Conservation (phyloP, 306 rosid genomes). For the Glycyrrhiza uralensis region DNA sequence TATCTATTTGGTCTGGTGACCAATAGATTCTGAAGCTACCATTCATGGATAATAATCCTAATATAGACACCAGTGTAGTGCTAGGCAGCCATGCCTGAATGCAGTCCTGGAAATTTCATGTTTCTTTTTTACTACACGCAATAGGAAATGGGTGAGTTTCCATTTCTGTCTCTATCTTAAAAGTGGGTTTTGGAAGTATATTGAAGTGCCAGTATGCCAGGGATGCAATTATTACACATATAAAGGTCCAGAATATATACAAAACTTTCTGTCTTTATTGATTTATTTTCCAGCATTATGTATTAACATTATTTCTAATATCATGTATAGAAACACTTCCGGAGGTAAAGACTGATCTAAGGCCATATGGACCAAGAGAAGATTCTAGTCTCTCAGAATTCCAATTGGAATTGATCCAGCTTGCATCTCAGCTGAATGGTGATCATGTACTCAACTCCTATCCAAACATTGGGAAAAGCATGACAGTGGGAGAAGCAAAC, state of each 20-base stretch:
- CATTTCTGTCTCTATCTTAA: constrained; percentile 20
- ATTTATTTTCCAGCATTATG: neutral
- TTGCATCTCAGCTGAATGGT: constrained; percentile 93
- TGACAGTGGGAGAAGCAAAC: constrained; percentile 87
- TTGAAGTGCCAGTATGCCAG: constrained; percentile 5
- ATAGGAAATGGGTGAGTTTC: constrained; percentile 23
- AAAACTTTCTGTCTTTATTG: neutral
- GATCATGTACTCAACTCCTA: constrained; percentile 72
- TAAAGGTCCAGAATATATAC: constrained; percentile 10
- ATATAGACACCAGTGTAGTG: neutral
- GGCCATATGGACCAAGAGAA: constrained; percentile 74
- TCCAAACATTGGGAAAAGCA: constrained; percentile 67
- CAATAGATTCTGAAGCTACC: neutral
- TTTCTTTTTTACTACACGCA: neutral
- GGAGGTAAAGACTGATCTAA: constrained; percentile 53
- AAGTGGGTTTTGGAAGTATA: constrained; percentile 16
- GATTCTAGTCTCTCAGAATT: constrained; percentile 77
- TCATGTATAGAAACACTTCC: constrained; percentile 68
- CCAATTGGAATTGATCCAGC: constrained; percentile 84
- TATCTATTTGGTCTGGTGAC: neutral
- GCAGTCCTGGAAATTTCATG: constrained; percentile 35
- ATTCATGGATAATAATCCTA: neutral
- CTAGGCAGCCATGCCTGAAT: constrained; percentile 12
- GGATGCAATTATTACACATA: neutral
- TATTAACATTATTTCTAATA: constrained; percentile 1